Evolutionary conservation across 305 asterid species (phyloP), one percentile per base, ranked within the genome.

Genomic region (Solanum aculeatissimum): DNA sequence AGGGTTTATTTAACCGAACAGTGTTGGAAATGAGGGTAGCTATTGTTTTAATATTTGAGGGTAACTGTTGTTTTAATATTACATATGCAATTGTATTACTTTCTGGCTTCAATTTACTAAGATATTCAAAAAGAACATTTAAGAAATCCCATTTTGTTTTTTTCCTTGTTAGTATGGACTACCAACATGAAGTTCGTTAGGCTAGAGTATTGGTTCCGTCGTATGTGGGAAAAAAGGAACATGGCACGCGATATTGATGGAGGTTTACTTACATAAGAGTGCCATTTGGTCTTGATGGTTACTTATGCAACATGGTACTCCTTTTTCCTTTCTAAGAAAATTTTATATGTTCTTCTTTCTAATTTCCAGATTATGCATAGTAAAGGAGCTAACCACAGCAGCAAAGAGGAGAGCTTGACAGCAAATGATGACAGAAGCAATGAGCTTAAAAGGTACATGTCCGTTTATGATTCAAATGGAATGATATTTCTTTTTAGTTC

Each of bases 361-460:
- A 72, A 18, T 83, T 83, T 83, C 35, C 80, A 83, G 85, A 19
- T 13, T 72, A 65, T 65, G 65, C 85, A 83, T 83, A 68, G 53
- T 42, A 40, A 9, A 68, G 80, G 54, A 47, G 80, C 65, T 49
- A 72, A 72, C 57, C 40, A 0, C 51, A 29, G 53, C 25, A 68
- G 80, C 63, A 57, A 54, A 13, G 66, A 15, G 40, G 66, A 27
- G 80, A 66, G 68, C 16, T 53, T 42, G n/a, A 32, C 68, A 47
- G 80, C 40, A 68, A 66, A 18, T 21, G 80, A 49, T 4, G 80
- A 51, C 6, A 42, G 78, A 83, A 51, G 66, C 85, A 68, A 49
- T 29, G 85, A 68, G 49, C 51, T 69, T 29, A 77, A 65, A 77
- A 84, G 86, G 86, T 35, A 35, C 40, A 35, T 35, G 40, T 84